Conservation (phyloP, 495 filamentous ascomycete species). For the Hypoxylon lenormandii region DNA sequence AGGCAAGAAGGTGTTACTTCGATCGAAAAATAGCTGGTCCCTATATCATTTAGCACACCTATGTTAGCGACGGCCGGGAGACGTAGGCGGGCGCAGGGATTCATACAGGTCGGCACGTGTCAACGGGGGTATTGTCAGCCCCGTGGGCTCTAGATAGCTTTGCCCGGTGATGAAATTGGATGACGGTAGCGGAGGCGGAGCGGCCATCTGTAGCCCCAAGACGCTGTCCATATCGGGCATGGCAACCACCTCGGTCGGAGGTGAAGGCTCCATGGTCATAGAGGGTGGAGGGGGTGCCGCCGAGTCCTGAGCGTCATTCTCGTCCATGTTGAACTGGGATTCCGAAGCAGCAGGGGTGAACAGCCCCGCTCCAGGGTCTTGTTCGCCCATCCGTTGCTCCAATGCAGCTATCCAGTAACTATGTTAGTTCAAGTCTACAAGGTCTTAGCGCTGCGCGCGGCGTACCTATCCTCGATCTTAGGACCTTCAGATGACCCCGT, state of each 20-base stretch:
- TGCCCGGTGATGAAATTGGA: constrained; percentile 1
- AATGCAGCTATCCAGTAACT: constrained; percentile 1
- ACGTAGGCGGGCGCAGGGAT: not conserved
- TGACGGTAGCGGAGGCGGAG: not conserved
- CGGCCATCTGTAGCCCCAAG: not conserved
- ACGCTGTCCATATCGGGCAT: not conserved
- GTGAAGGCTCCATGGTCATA: not conserved
- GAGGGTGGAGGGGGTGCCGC: not conserved
- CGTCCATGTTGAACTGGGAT: constrained; percentile 17
- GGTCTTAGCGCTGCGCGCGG: not conserved
- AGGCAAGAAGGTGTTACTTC: constrained; percentile 10
- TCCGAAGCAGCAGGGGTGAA: constrained; percentile 12
- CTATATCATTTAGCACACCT: not conserved
- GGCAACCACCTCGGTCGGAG: not conserved
- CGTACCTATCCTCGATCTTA: constrained; percentile 23
- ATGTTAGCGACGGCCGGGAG: not conserved
- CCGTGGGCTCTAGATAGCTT: not conserved
- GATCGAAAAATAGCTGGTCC: constrained; percentile 20
- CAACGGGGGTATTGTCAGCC: constrained; percentile 1
- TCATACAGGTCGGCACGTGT: constrained; percentile 25
- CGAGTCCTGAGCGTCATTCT: constrained; percentile 1
- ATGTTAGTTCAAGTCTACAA: not conserved
- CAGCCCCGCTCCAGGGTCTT: constrained; percentile 1
- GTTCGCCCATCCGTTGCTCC: constrained; percentile 8
- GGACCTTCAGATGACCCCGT: constrained; percentile 17